Percentiles rank a stretch among this genome's conserved stretches.
These are phyloP conservation scores for Platanthera zijinensis DNA, from an alignment of 106 monocot species.

Conservation along the genomic window DNA sequence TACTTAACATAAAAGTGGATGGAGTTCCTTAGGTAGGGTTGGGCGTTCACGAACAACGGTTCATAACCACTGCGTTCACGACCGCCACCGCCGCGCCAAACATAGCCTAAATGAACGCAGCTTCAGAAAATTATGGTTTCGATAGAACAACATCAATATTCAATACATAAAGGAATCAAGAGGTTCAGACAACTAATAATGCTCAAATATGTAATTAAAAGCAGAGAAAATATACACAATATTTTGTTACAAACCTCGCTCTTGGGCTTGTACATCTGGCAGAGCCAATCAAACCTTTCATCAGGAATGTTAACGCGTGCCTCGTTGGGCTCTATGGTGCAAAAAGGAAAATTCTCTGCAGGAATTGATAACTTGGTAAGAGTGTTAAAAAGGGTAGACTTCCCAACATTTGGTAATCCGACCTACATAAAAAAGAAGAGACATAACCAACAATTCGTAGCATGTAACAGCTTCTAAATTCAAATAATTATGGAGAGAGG, in stretches of 20 bases:
- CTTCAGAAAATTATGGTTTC: background rate
- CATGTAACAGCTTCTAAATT: too few relatives aligned
- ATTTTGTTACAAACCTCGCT: constrained; percentile 59
- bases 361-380: constrained; percentile 88
- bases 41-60: too few relatives aligned
- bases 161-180: background rate
- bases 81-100: too few relatives aligned
- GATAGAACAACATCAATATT: background rate
- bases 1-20: too few relatives aligned
- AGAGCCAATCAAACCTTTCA: constrained; percentile 35
- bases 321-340: constrained; percentile 54
- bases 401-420: constrained; percentile 95
- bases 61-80: too few relatives aligned
- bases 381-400: constrained; percentile 94
- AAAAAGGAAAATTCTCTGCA: constrained; percentile 60
- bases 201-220: background rate
- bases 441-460: background rate
- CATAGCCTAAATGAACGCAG: background rate
- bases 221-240: background rate
- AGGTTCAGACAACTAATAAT: too few relatives aligned
- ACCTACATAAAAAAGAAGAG: constrained; percentile 35
- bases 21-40: too few relatives aligned
- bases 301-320: constrained; percentile 43
- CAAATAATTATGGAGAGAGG: too few relatives aligned
- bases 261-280: constrained; percentile 89